Evolutionary conservation across 768 basidiomycete species (phyloP), one percentile per base, ranked within the genome.

Genomic region (Psilocybe cyanescens): DNA sequence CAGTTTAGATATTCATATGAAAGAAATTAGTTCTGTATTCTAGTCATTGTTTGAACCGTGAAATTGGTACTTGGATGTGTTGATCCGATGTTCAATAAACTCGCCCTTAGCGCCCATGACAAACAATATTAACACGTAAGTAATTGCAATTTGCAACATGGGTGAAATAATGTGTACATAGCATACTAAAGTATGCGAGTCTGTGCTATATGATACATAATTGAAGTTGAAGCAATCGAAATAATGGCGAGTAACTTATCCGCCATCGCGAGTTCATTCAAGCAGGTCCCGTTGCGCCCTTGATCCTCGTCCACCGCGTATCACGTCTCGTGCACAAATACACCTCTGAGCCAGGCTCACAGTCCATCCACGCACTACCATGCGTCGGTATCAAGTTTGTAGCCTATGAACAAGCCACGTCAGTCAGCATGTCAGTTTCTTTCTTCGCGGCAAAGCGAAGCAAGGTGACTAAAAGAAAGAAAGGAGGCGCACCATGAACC

Each of bases 311-410:
- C 89, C 89, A 91, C 64, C 82, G 78, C 7, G 92, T 85, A 63
- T 87, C 83, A 52, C 85, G 80, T 61, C 84, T 79, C 3, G 92
- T 90, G 61, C 81, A 79, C 61, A 97, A 73, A 72, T 86, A 93
- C 1, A 95, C 81, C 68, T 91, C 86, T 9, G 86, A 81, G n/a
- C 79, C 84, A 9, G 76, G 78, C 14, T 82, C 82, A 53, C 77
- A 73, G 44, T 79, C 81, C 84, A 90, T 89, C 92, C 94, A 94
- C 16, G 91, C 84, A 3, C 78, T 83, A 5, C 74, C 76, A 37
- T 91, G 86, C 16, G 82, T 86, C 5, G 94, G 94, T 29, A 84
- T 70, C 58, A 95, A 65, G 69, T 93, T 94, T 17, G 90, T 90
- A 4, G 90, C 73, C 80, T 82, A 41, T n/a, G 24, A 8, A 49